Evolutionary conservation across 2,329 filamentous ascomycete species (phyloP).

Genomic region (Talaromyces albobiverticillius): DNA sequence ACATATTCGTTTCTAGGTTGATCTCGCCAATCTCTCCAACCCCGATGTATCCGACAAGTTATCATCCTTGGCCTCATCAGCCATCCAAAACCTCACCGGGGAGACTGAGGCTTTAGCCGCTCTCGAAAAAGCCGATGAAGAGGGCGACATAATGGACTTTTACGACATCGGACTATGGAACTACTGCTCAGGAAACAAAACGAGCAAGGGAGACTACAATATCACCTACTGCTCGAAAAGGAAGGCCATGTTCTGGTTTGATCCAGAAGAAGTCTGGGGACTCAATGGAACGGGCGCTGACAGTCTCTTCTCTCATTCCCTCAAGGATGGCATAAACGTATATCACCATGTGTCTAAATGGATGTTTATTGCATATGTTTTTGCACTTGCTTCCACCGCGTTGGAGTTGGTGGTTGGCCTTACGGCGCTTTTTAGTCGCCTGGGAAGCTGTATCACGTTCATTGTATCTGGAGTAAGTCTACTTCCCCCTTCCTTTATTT

Average conservation of each 20-base stretch:
- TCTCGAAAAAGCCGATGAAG: conserved; percentile 35
- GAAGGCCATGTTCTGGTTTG: conserved; percentile 73
- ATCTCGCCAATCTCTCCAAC: conserved; percentile 60
- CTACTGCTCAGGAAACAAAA: conserved; percentile 68
- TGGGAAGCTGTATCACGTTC: conserved; percentile 78
- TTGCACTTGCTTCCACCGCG: conserved; percentile 67
- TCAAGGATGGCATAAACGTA: conserved; percentile 65
- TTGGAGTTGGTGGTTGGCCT: conserved; percentile 74
- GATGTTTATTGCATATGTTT: conserved; percentile 78
- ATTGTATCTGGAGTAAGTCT: conserved; percentile 66
- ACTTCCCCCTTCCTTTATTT: not conserved
- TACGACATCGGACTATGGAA: conserved; percentile 85
- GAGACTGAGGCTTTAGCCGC: conserved; percentile 34
- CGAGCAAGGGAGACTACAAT: conserved; percentile 51
- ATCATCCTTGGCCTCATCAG: not conserved
- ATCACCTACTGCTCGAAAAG: conserved; percentile 65
- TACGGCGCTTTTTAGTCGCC: conserved; percentile 78
- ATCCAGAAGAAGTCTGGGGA: conserved; percentile 64
- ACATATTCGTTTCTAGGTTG: conserved; percentile 40
- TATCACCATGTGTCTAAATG: conserved; percentile 75
- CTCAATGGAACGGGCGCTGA: conserved; percentile 57
- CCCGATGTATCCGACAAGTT: conserved; percentile 31
- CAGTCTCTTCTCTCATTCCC: conserved; percentile 63
- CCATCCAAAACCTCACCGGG: conserved; percentile 2
- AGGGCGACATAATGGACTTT: conserved; percentile 64